Base-by-base conservation (phyloP, 441 rosid genomes). In the Macaranga tanarius region DNA sequence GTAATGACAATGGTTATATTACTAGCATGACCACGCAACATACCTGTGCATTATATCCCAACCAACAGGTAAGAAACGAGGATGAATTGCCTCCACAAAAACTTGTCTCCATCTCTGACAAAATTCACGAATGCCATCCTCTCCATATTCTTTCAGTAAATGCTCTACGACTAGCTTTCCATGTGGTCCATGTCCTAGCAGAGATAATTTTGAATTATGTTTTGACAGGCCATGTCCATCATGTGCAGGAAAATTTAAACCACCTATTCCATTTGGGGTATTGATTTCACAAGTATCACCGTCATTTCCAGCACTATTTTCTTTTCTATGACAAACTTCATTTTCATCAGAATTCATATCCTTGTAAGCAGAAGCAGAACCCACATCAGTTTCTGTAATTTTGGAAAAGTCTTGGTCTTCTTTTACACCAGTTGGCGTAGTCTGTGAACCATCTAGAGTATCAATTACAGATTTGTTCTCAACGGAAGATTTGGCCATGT, bases 151-250 rank as follows among this genome's bases (percentile, higher is more conserved):
- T 73, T 64, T 78, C 56, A 95, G 71, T 54, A 95, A 65, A 75
- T 78, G 79, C 78, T 90, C 92, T 16, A 95, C 98, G 65, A 90
- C 94, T 81, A 85, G 93, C 78, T 90, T 87, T 64, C 99, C 99
- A 65, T 92, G 97, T 0, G 97, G 98, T 70, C 99, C 99, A 84
- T 92, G 99, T 75, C 99, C 99, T 74, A 95, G 80, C 59, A 95
- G 74, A 23, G 99, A 92, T 48, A 89, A 76, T 69, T 88, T 92
- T 60, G 91, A 81, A 74, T 85, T 86, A 62, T 78, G 85, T 75
- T 73, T 85, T 47, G 83, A 80, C 56, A 69, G 44, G 40, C 48
- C 66, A 64, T 70, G 80, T 54, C 76, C 89, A 58, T 76, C 77
- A 9, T 80, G 68, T 58, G 75, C 73, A 54, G 77, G 26, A 77